Conservation (phyloP, 2,329 filamentous ascomycete genomes). For the Boeremia exigua region DNA sequence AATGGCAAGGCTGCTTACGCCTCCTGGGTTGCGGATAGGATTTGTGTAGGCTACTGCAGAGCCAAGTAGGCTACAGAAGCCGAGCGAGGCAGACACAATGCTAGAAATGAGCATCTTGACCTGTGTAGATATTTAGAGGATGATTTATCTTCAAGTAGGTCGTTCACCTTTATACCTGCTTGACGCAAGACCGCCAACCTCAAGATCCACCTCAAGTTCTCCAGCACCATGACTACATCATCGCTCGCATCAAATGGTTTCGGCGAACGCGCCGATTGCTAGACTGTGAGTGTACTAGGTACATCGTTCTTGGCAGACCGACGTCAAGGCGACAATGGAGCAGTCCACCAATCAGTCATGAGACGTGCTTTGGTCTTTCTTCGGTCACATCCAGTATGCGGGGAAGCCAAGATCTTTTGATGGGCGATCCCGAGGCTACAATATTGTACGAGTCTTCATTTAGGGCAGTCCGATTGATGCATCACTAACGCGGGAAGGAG, state of each 20-base stretch:
- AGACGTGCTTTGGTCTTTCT: not conserved
- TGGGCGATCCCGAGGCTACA: not conserved
- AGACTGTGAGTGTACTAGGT: not conserved
- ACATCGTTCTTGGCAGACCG: constrained; percentile 1
- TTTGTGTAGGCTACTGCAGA: not conserved
- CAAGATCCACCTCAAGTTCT: not conserved
- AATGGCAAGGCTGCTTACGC: not conserved
- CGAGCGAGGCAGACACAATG: not conserved
- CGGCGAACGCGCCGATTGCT: not conserved
- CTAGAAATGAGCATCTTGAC: not conserved
- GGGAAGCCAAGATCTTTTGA: not conserved
- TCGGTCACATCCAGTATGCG: not conserved
- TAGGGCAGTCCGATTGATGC: not conserved
- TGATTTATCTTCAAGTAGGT: too few relatives aligned
- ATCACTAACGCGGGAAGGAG: not conserved
- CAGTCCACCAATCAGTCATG: not conserved
- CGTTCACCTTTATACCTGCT: not conserved
- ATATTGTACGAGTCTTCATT: too few relatives aligned
- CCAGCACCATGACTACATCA: not conserved
- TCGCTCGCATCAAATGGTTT: not conserved
- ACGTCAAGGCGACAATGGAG: not conserved
- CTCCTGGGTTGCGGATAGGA: constrained; percentile 3
- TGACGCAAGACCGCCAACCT: not conserved
- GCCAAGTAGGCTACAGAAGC: not conserved
- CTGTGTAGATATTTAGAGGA: too few relatives aligned